Evolutionary conservation across 805 yeast genomes (phyloP).

Genomic region (Priceomyces castillae): DNA sequence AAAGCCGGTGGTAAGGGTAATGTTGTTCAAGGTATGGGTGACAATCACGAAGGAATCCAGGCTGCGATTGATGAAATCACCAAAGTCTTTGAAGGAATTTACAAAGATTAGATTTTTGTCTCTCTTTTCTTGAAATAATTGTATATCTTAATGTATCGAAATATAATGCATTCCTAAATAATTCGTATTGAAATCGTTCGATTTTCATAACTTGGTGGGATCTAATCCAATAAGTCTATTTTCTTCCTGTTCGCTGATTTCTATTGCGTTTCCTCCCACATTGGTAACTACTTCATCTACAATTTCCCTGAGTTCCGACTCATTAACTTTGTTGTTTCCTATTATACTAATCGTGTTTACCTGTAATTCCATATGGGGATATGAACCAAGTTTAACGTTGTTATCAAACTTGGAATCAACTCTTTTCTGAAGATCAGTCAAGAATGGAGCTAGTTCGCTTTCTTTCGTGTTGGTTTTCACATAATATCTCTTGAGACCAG

Average conservation of each 20-base stretch:
- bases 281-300: slow-evolving; percentile 46
- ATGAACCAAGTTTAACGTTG: slow-evolving; percentile 71
- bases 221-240: slow-evolving; percentile 35
- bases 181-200: not conserved
- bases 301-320: slow-evolving; percentile 35
- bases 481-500: slow-evolving; percentile 42
- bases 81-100: slow-evolving; percentile 49
- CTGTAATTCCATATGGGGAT: slow-evolving; percentile 70
- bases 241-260: slow-evolving; percentile 60
- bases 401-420: slow-evolving; percentile 28
- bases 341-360: slow-evolving; percentile 71
- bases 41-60: slow-evolving; percentile 63
- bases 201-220: slow-evolving; percentile 8
- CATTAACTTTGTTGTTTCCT: slow-evolving; percentile 46
- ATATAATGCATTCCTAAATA: not conserved
- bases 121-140: not conserved
- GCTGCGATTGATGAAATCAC: slow-evolving; percentile 73
- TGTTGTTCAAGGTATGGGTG: slow-evolving; percentile 96
- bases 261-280: slow-evolving; percentile 51
- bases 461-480: slow-evolving; percentile 64
- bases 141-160: not conserved
- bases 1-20: slow-evolving; percentile 98
- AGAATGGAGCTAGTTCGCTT: slow-evolving; percentile 64
- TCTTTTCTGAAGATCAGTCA: slow-evolving; percentile 49
- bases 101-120: not conserved